A percentile compares a stretch with the other conserved stretches of the same genome.
phyloP scores from a whole-genome alignment of 345 rosid species.

The Ceriops decandra region DNA sequence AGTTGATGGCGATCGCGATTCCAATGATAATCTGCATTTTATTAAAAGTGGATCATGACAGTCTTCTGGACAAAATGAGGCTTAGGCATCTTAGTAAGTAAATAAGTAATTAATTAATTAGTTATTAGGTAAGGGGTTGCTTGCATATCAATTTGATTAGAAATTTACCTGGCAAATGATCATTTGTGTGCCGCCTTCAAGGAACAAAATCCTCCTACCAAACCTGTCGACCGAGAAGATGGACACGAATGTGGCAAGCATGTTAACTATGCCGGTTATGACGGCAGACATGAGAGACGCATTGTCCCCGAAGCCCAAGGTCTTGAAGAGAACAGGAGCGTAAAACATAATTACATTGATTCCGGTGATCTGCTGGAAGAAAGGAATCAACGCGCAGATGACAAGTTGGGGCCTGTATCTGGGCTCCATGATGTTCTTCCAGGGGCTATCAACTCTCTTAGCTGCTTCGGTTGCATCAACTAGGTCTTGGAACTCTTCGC shows the following conservation, averaged over 20 bases:
- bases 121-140: neutral
- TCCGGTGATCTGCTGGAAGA: slow-evolving; percentile 76
- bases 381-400: slow-evolving; percentile 48
- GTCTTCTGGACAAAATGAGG: too few species aligned
- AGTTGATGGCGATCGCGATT: slow-evolving; percentile 25
- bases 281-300: slow-evolving; percentile 71
- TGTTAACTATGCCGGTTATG: slow-evolving; percentile 63
- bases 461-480: slow-evolving; percentile 56
- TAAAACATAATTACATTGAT: slow-evolving; percentile 73
- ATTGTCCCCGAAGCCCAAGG: slow-evolving; percentile 60
- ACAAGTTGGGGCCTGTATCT: slow-evolving; percentile 64
- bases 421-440: slow-evolving; percentile 54
- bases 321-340: slow-evolving; percentile 72
- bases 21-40: slow-evolving; percentile 20
- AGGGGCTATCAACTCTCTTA: slow-evolving; percentile 50
- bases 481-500: slow-evolving; percentile 63
- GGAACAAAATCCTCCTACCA: slow-evolving; percentile 63
- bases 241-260: slow-evolving; percentile 55
- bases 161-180: slow-evolving; percentile 52
- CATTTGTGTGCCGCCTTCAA: slow-evolving; percentile 76
- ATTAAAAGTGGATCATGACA: neutral
- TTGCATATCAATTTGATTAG: too few species aligned
- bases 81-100: too few species aligned
- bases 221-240: slow-evolving; percentile 50
- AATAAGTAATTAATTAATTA: too few species aligned